A percentile compares a stretch with the other conserved stretches of the same genome.
These are phyloP conservation scores for Bonia amplexicaulis DNA, from an alignment of 176 grass and related monocot species.

Conservation along the genomic window DNA sequence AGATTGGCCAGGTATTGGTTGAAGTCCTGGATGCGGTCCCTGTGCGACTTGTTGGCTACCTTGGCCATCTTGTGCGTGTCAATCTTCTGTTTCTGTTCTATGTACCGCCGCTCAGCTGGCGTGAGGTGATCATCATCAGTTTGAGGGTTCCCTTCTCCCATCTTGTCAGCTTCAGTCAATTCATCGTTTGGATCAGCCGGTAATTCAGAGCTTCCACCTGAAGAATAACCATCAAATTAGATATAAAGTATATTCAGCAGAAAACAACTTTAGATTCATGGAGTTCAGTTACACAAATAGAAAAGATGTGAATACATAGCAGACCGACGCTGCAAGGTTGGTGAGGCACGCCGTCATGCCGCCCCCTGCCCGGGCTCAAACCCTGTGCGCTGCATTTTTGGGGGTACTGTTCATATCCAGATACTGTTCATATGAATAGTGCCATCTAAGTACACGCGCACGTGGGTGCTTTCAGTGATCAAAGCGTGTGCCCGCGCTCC, in stretches of 20 bases:
- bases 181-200: conserved; percentile 38
- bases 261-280: neutral
- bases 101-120: conserved; percentile 66
- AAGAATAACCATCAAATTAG: neutral
- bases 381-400: no score
- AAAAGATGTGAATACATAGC: neutral
- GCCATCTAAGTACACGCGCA: no score
- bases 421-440: no score
- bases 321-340: no score
- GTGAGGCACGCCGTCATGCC: no score
- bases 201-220: conserved; percentile 49
- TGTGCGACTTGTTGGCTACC: conserved; percentile 72
- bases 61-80: conserved; percentile 62
- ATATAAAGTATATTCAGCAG: neutral
- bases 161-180: conserved; percentile 39
- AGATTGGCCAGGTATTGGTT: conserved; percentile 87
- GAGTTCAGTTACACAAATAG: neutral
- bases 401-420: no score
- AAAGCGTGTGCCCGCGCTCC: no score
- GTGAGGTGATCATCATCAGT: conserved; percentile 54
- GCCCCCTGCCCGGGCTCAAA: no score
- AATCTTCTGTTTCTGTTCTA: conserved; percentile 82
- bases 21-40: conserved; percentile 78
- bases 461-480: no score
- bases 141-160: conserved; percentile 37